Percentiles rank a stretch among this genome's conserved stretches.
These are phyloP conservation scores for Aspergillus incahuasiensis DNA, from an alignment of 495 filamentous ascomycete species.

Conservation along the genomic window DNA sequence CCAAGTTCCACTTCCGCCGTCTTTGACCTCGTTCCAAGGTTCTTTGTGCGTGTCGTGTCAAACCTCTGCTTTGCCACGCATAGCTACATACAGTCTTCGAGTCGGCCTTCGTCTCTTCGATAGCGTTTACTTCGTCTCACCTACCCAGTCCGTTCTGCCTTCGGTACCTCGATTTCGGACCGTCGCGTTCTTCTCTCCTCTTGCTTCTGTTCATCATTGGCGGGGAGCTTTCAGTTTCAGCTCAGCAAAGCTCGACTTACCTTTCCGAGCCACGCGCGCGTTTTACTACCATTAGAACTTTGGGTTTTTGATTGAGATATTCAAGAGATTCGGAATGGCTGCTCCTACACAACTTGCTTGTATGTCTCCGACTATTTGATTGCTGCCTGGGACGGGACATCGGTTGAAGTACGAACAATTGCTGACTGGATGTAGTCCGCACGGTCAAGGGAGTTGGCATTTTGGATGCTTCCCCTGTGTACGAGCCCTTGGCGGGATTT, in stretches of 20 bases:
- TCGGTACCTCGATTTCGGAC: neutral
- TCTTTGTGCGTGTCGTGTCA: constrained; percentile 23
- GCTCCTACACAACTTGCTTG: constrained; percentile 85
- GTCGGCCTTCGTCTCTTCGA: constrained; percentile 8
- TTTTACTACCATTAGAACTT: constrained; percentile 9
- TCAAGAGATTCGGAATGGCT: constrained; percentile 57
- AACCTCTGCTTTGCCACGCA: constrained; percentile 18
- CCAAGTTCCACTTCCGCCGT: constrained; percentile 13
- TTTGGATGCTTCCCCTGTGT: constrained; percentile 83
- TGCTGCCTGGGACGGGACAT: neutral
- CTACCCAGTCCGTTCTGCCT: neutral
- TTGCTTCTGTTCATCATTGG: constrained; percentile 8
- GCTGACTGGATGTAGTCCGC: constrained; percentile 54
- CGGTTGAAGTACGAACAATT: neutral
- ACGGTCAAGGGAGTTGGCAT: constrained; percentile 94
- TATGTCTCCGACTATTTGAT: constrained; percentile 33
- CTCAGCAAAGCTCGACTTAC: constrained; percentile 2
- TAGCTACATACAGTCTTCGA: constrained; percentile 14
- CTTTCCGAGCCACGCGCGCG: constrained; percentile 4
- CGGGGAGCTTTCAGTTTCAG: constrained; percentile 7
- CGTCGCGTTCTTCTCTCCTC: neutral
- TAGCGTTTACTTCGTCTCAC: constrained; percentile 3
- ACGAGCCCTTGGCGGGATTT: constrained; percentile 81
- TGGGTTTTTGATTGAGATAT: constrained; percentile 7
- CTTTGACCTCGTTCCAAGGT: constrained; percentile 3